These are phyloP conservation scores for Zasmidium cellare DNA, from an alignment of 2,329 filamentous ascomycete genomes.

Conservation along the genomic window DNA sequence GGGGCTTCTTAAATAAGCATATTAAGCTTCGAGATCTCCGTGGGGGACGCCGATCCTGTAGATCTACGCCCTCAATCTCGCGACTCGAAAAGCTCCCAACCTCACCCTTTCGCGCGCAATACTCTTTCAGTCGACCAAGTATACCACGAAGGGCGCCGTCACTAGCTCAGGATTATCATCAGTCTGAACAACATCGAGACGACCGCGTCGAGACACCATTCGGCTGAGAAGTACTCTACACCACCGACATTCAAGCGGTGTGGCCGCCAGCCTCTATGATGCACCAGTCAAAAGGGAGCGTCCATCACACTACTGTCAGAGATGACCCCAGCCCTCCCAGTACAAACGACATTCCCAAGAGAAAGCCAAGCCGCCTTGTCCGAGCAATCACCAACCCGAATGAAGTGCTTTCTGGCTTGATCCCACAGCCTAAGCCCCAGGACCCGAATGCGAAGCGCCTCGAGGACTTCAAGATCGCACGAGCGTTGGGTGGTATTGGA, in stretches of 20 bases:
- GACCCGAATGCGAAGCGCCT: conserved; percentile 18
- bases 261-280: neutral
- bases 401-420: conserved; percentile 5
- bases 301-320: neutral
- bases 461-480: conserved; percentile 17
- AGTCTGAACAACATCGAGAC: too few species aligned
- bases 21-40: neutral
- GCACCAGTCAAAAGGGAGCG: neutral
- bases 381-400: conserved; percentile 3
- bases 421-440: conserved; percentile 11
- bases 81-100: neutral
- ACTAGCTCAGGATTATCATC: too few species aligned
- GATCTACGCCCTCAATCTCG: neutral
- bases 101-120: neutral
- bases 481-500: conserved; percentile 10
- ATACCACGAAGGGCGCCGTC: too few species aligned
- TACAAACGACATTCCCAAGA: neutral
- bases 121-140: neutral
- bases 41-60: neutral
- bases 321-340: neutral
- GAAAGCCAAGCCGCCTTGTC: neutral
- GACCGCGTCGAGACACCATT: too few species aligned
- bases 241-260: neutral
- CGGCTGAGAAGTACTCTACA: too few species aligned
- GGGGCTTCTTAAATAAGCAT: neutral